Conservation (phyloP, 768 basidiomycete species). For the Austroboletus festivus region DNA sequence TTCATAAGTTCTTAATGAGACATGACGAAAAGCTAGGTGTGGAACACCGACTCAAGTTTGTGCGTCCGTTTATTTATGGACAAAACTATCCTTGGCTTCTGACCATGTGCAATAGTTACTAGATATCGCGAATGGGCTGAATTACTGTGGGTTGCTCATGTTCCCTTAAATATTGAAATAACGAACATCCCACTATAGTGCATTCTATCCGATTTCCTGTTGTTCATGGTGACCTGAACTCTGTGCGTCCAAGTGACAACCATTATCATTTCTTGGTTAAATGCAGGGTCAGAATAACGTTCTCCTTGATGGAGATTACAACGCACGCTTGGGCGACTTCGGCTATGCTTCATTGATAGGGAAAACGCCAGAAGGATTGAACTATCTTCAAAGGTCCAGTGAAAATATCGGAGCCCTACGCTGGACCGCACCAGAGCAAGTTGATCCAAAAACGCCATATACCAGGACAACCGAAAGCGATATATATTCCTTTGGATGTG, state of each 20-base stretch:
- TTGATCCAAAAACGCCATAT: not conserved
- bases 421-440: not conserved
- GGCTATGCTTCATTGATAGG: not conserved
- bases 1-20: not conserved
- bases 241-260: not conserved
- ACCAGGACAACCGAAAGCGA: not conserved
- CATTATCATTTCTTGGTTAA: not conserved
- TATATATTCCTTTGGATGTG: not conserved
- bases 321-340: not conserved
- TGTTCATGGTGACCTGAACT: constrained; percentile 1
- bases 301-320: not conserved
- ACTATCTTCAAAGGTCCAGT: not conserved
- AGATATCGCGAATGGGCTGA: not conserved
- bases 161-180: not conserved
- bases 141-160: not conserved
- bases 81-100: not conserved
- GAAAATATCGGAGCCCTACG: not conserved
- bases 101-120: not conserved
- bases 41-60: not conserved
- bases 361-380: not conserved
- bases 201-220: not conserved
- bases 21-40: not conserved
- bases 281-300: not conserved
- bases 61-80: not conserved
- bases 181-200: not conserved